phyloP scores from a whole-genome alignment of 495 filamentous ascomycete genomes.

The Aspergillus diversus region DNA sequence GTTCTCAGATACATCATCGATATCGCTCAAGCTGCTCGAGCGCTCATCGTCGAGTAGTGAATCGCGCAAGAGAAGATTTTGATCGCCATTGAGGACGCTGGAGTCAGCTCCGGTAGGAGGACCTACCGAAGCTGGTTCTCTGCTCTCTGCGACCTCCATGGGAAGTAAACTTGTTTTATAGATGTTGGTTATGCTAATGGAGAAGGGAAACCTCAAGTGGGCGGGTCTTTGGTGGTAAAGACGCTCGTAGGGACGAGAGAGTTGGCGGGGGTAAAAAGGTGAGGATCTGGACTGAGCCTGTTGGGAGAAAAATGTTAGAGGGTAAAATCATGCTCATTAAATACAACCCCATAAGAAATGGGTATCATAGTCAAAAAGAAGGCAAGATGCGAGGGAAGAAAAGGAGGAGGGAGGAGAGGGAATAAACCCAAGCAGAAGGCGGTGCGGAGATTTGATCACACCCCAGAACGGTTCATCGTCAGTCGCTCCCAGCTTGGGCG shows the following conservation, averaged over 20 bases:
- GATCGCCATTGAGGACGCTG: constrained; percentile 43
- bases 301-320: constrained; percentile 19
- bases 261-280: constrained; percentile 16
- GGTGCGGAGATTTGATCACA: constrained; percentile 55
- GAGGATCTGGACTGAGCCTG: constrained; percentile 16
- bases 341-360: background rate
- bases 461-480: constrained; percentile 39
- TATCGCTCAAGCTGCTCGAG: constrained; percentile 87
- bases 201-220: constrained; percentile 7
- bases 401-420: constrained; percentile 31
- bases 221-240: constrained; percentile 18
- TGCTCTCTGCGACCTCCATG: constrained; percentile 51
- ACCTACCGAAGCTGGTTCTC: constrained; percentile 42
- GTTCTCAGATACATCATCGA: constrained; percentile 76
- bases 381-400: constrained; percentile 21
- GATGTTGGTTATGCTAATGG: constrained; percentile 4
- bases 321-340: background rate
- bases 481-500: constrained; percentile 27
- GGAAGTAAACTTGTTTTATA: background rate
- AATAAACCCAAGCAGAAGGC: constrained; percentile 41
- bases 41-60: constrained; percentile 49
- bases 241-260: constrained; percentile 27
- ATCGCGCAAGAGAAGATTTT: constrained; percentile 43
- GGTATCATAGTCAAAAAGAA: constrained; percentile 7
- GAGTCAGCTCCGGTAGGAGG: constrained; percentile 38